phyloP scores from a whole-genome alignment of 1,284 basidiomycete genomes.

The Sanghuangporus baumii region DNA sequence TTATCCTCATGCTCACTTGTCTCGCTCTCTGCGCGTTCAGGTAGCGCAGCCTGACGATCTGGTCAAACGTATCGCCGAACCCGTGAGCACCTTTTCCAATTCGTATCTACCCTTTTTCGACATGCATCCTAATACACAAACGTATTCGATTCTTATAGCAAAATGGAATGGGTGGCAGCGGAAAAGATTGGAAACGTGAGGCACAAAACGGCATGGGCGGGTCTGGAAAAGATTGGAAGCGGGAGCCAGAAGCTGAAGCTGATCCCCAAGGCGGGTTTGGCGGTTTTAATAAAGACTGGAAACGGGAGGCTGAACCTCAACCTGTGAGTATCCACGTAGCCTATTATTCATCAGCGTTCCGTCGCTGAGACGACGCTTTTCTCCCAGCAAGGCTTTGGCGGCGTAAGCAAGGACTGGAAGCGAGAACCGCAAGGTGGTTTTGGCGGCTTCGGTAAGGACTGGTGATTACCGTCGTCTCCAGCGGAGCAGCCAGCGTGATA shows the following conservation, averaged over 20 bases:
- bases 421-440: neutral
- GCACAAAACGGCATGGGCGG: constrained; percentile 7
- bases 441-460: neutral
- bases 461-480: neutral
- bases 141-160: neutral
- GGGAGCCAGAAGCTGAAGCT: neutral
- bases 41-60: constrained; percentile 2
- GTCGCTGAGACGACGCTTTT: neutral
- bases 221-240: constrained; percentile 9
- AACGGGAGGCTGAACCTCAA: neutral
- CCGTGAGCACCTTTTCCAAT: neutral
- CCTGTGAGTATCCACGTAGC: neutral
- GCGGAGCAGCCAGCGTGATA: neutral
- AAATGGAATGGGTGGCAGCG: constrained; percentile 7
- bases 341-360: neutral
- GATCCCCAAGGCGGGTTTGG: neutral
- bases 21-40: neutral
- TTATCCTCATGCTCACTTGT: neutral
- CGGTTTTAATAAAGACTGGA: constrained; percentile 4
- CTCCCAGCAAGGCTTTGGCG: neutral
- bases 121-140: neutral
- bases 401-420: constrained; percentile 7
- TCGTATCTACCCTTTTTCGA: neutral
- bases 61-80: constrained; percentile 10
- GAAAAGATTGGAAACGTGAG: constrained; percentile 13